Evolutionary conservation across 768 basidiomycete genomes (phyloP), one percentile per base, ranked within the genome.

Genomic region (Naganishia vishniacii): DNA sequence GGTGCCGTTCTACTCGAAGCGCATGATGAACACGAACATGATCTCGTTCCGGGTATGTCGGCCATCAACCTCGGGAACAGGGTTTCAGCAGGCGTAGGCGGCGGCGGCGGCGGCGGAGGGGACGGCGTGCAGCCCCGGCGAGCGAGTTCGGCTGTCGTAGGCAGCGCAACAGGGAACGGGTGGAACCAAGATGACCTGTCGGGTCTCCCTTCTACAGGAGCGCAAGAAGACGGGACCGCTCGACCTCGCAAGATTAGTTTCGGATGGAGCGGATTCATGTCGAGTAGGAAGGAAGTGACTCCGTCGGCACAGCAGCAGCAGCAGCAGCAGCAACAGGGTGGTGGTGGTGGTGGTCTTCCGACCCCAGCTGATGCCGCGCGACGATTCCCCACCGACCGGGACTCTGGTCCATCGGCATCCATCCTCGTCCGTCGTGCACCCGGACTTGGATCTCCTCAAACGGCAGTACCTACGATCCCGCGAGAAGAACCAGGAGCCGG

Each of bases 221-320:
- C 29, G n/a, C 28, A 34, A 11, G 29, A 7, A 5, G 49, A 51
- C 9, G 49, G 31, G 29, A 5, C 49, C 11, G 32, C 20, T 2
- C 5, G 53, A 23, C 32, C 53, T 13, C 53, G 53, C 3, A 56
- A 40, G 23, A 26, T 56, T 34, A 56, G 53, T 40, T 56, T 56
- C 34, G 53, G 53, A 26, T 56, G 53, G 53, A 56, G 53, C 31
- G 53, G 53, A 25, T 56, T 56, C 53, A 56, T 56, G 53, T 51
- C 49, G 12, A 31, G 49, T 18, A 32, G 20, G n/a, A 51, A 20
- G 20, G 31, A 51, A 37, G 34, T 7, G 34, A 37, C 34, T n/a
- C n/a, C n/a, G n/a, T n/a, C n/a, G n/a, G n/a, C n/a, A n/a, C n/a
- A n/a, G n/a, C n/a, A n/a, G n/a, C n/a, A n/a, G n/a, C n/a, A n/a